Evolutionary conservation across 805 yeast genomes (phyloP).

Genomic region (Ogataea paraovalis): DNA sequence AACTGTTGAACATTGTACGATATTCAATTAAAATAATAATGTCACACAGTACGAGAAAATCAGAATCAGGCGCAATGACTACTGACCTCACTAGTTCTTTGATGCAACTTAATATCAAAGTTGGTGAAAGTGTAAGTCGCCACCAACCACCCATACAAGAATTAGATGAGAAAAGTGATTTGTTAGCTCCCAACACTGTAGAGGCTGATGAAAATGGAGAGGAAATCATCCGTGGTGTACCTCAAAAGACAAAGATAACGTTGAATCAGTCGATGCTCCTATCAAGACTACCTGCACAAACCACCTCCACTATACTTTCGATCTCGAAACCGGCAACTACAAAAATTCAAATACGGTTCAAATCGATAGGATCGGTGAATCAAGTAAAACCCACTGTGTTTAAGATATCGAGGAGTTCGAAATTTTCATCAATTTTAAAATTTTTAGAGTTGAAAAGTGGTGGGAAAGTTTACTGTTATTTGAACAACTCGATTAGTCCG

Average conservation of each 20-base stretch:
- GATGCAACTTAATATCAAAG: conserved; percentile 17
- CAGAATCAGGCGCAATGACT: conserved; percentile 1
- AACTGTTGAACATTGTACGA: no score
- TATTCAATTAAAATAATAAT: not conserved
- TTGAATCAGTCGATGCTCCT: conserved; percentile 27
- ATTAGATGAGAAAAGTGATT: not conserved
- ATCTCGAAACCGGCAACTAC: conserved; percentile 12
- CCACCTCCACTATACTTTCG: conserved; percentile 21
- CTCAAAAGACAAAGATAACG: conserved; percentile 28
- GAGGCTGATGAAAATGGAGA: conserved; percentile 8
- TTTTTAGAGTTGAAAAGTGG: conserved; percentile 40
- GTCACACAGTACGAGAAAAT: not conserved
- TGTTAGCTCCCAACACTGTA: conserved; percentile 1
- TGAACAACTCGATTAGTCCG: conserved; percentile 44
- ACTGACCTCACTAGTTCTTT: conserved; percentile 13
- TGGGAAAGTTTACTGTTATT: conserved; percentile 35
- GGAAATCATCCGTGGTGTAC: conserved; percentile 13
- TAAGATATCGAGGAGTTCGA: conserved; percentile 44
- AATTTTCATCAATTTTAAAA: conserved; percentile 41
- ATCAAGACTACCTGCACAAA: conserved; percentile 19
- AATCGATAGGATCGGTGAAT: conserved; percentile 54
- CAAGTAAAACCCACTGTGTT: conserved; percentile 49
- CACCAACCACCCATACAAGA: not conserved
- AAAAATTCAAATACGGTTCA: conserved; percentile 50
- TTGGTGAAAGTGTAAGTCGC: conserved; percentile 8